Percentiles rank a stretch among this genome's conserved stretches.
phyloP scores from a whole-genome alignment of 75 land plant genomes.

The Chamaecyparis obtusa region DNA sequence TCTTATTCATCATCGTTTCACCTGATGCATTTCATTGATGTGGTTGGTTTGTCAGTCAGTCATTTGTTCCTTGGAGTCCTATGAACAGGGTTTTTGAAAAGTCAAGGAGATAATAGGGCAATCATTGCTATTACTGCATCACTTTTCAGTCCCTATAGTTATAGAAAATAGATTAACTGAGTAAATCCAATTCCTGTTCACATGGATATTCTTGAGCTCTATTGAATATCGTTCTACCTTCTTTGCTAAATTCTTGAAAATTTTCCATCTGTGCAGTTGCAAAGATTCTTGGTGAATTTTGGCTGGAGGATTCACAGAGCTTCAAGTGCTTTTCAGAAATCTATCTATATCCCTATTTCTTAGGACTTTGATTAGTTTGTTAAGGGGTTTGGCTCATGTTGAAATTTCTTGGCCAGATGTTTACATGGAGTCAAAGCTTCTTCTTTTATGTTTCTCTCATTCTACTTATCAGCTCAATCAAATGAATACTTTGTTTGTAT shows the following conservation, averaged over 20 bases:
- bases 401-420: not conserved
- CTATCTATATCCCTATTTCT: not conserved
- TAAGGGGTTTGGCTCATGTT: not conserved
- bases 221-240: not conserved
- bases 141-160: not conserved
- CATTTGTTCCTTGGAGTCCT: not conserved
- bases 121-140: not conserved
- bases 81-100: not conserved
- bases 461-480: not conserved
- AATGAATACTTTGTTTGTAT: not conserved
- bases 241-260: not conserved
- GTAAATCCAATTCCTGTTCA: not conserved
- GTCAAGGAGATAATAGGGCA: not conserved
- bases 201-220: not conserved
- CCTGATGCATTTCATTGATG: not conserved
- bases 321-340: not conserved
- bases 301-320: not conserved
- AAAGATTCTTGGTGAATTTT: not conserved
- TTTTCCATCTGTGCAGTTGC: not conserved
- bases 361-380: not conserved
- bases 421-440: not conserved
- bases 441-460: not conserved
- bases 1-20: not conserved
- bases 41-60: not conserved
- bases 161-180: not conserved